Evolutionary conservation across 2,329 filamentous ascomycete genomes (phyloP).

Genomic region (Plenodomus lindquistii): DNA sequence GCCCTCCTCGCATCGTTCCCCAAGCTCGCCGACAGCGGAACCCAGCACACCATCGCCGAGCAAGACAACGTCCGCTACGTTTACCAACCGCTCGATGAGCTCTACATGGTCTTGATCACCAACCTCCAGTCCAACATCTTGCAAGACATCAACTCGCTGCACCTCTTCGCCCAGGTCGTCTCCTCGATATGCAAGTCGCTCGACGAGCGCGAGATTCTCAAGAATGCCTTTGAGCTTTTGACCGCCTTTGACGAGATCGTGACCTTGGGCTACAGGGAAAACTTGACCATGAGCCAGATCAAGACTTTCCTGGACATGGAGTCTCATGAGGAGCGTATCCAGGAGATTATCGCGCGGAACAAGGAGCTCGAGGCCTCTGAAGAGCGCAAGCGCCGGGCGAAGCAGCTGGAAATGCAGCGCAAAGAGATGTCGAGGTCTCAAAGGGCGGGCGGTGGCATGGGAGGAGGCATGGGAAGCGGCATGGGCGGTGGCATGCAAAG

Average conservation of each 20-base stretch:
- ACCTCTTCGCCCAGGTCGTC: constrained; percentile 96
- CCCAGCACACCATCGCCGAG: constrained; percentile 97
- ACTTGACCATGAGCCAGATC: constrained; percentile 94
- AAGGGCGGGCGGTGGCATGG: constrained; percentile 49
- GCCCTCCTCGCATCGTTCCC: constrained; percentile 95
- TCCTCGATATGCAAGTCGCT: constrained; percentile 94
- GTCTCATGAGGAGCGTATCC: constrained; percentile 96
- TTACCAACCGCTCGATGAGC: constrained; percentile 97
- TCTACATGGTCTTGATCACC: constrained; percentile 99
- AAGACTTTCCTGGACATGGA: constrained; percentile 99
- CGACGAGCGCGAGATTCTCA: constrained; percentile 92
- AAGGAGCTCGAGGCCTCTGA: constrained; percentile 98
- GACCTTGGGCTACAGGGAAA: constrained; percentile 93
- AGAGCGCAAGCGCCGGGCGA: constrained; percentile 97
- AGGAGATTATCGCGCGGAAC: constrained; percentile 75
- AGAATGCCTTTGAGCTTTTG: constrained; percentile 93
- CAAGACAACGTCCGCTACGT: constrained; percentile 99
- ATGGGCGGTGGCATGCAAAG: constrained; percentile 57
- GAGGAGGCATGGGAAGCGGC: constrained; percentile 32
- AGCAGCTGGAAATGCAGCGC: constrained; percentile 97
- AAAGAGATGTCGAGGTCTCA: constrained; percentile 87
- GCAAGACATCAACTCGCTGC: constrained; percentile 97
- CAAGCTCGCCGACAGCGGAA: constrained; percentile 93
- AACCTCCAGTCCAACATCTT: constrained; percentile 99
- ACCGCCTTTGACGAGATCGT: constrained; percentile 98